A percentile compares a stretch with the other conserved stretches of the same genome.
phyloP scores from a whole-genome alignment of 1,284 basidiomycete species.

The Tilletia caries region DNA sequence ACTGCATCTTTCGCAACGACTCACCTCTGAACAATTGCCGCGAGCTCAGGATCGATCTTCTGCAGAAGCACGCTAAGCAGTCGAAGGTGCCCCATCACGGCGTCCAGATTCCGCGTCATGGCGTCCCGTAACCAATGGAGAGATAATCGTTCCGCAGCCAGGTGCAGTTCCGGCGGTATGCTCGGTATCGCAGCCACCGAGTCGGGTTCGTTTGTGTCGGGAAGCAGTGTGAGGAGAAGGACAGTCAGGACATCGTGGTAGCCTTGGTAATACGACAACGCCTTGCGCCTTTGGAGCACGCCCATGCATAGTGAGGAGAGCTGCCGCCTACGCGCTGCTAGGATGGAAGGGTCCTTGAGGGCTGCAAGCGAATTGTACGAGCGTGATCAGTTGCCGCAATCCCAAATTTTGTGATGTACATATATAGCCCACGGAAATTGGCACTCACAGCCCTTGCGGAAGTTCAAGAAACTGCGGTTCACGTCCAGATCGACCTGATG shows the following conservation, averaged over 20 bases:
- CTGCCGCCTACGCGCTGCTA: constrained; percentile 26
- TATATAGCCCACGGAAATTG: background rate
- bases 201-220: constrained; percentile 36
- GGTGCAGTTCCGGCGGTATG: constrained; percentile 16
- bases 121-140: constrained; percentile 79
- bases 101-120: constrained; percentile 79
- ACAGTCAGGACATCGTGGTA: constrained; percentile 90
- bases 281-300: constrained; percentile 69
- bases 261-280: constrained; percentile 76
- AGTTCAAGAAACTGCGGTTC: constrained; percentile 40
- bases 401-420: background rate
- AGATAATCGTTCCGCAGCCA: constrained; percentile 63
- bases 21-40: constrained; percentile 63
- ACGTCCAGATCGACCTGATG: constrained; percentile 48
- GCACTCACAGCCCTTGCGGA: constrained; percentile 26
- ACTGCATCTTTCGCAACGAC: constrained; percentile 16
- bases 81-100: constrained; percentile 77
- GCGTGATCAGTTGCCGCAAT: background rate
- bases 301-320: constrained; percentile 57
- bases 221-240: constrained; percentile 70
- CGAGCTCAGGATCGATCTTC: constrained; percentile 71
- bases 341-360: background rate
- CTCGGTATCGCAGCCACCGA: background rate
- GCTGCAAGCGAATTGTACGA: background rate
- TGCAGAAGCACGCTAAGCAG: constrained; percentile 47